Evolutionary conservation across 2,329 filamentous ascomycete genomes (phyloP).

Genomic region (Ustulina deusta): DNA sequence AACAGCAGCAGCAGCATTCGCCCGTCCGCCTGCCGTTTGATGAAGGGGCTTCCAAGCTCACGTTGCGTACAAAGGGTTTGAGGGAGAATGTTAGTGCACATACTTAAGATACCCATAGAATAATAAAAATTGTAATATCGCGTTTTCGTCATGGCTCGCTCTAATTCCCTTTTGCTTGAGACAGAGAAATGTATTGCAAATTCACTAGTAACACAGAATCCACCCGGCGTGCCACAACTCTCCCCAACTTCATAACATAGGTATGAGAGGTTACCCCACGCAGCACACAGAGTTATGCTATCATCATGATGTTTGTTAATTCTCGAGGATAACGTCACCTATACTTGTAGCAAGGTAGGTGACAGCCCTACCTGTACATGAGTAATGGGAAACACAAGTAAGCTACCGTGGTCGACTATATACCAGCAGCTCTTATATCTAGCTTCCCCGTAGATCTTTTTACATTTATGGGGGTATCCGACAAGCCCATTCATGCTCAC

Average conservation of each 20-base stretch:
- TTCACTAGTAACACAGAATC: neutral
- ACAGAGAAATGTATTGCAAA: neutral
- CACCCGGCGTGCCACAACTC: neutral
- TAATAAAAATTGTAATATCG: slow-evolving; percentile 15
- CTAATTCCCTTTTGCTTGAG: neutral
- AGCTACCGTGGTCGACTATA: neutral
- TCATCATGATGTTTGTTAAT: neutral
- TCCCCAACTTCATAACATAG: neutral
- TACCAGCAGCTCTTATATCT: neutral
- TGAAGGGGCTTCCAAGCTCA: slow-evolving; percentile 59
- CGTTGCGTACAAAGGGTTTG: slow-evolving; percentile 67
- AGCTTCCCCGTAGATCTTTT: neutral
- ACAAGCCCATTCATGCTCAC: neutral
- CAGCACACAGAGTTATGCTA: neutral
- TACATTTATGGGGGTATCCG: too few species aligned
- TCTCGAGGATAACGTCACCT: neutral
- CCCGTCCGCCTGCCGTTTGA: slow-evolving; percentile 60
- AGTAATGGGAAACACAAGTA: too few species aligned
- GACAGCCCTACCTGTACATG: too few species aligned
- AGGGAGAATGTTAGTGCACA: slow-evolving; percentile 60
- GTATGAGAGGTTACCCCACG: neutral
- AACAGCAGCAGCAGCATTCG: slow-evolving; percentile 24
- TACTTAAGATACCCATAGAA: slow-evolving; percentile 43
- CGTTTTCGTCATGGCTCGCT: neutral
- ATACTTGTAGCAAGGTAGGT: neutral